Evolutionary conservation across 768 basidiomycete genomes (phyloP).

Genomic region (Rhodotorula graminis): DNA sequence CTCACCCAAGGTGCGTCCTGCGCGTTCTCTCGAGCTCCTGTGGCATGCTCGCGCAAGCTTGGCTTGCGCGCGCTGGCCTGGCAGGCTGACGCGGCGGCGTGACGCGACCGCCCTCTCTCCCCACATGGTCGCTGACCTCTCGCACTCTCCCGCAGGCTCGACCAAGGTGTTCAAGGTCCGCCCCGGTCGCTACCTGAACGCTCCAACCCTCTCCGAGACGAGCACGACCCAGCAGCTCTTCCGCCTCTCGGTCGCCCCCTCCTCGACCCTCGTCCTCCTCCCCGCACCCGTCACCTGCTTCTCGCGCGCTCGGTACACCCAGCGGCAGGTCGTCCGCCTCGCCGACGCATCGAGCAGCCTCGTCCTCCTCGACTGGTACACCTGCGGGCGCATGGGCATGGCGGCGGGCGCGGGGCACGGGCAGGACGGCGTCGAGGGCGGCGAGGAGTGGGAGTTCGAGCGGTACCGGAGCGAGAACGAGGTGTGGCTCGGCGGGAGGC

Average conservation of each 20-base stretch:
- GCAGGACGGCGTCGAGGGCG: constrained; percentile 39
- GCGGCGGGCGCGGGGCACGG: not conserved
- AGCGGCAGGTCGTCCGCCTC: constrained; percentile 73
- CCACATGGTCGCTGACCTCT: not conserved
- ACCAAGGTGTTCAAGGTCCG: constrained; percentile 92
- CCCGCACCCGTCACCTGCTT: constrained; percentile 95
- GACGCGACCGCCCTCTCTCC: not conserved
- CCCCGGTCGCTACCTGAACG: constrained; percentile 53
- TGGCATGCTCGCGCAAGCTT: no score
- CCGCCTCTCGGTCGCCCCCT: constrained; percentile 55
- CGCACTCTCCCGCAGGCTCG: constrained; percentile 56
- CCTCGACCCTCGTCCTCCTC: constrained; percentile 67
- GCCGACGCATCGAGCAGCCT: constrained; percentile 56
- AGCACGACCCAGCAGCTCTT: constrained; percentile 61
- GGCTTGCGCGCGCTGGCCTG: no score
- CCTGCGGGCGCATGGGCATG: constrained; percentile 65
- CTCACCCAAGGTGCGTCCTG: constrained; percentile 65
- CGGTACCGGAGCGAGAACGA: constrained; percentile 82
- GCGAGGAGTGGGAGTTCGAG: constrained; percentile 86
- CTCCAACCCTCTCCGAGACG: not conserved
- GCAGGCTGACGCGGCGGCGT: no score
- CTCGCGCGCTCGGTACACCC: constrained; percentile 71
- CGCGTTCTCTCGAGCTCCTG: no score
- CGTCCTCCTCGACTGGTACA: constrained; percentile 83
- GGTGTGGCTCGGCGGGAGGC: constrained; percentile 58